These are phyloP conservation scores for Fraxinus xanthoxyloides DNA, from an alignment of 305 asterid genomes.

Conservation along the genomic window DNA sequence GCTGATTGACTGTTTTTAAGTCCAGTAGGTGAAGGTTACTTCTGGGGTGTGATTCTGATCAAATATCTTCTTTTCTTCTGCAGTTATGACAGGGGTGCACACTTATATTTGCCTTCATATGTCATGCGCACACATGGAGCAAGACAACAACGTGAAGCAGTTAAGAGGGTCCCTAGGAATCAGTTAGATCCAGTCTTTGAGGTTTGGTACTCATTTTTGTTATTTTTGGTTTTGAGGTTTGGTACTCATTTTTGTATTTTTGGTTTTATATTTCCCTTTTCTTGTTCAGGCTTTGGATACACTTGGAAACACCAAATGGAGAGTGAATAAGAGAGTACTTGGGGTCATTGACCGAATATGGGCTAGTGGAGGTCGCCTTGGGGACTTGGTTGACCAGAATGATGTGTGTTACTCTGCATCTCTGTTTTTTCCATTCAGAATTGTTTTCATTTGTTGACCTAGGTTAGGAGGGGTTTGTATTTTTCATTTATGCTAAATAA, in stretches of 20 bases:
- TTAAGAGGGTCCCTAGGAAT: conserved; percentile 58
- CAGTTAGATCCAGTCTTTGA: conserved; percentile 75
- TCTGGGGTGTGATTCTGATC: conserved; percentile 12
- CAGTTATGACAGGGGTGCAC: conserved; percentile 91
- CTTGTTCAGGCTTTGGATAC: conserved; percentile 81
- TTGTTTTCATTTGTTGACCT: conserved; percentile 9
- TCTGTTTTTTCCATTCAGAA: not conserved
- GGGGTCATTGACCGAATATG: conserved; percentile 76
- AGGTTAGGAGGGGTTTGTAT: conserved; percentile 1
- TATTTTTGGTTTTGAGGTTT: conserved; percentile 65
- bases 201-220: conserved; percentile 42
- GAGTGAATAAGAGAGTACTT: conserved; percentile 86
- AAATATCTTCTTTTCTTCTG: conserved; percentile 17
- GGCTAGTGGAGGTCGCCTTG: conserved; percentile 92
- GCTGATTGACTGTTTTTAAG: conserved; percentile 12
- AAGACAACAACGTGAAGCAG: conserved; percentile 81
- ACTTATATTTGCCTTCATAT: conserved; percentile 78
- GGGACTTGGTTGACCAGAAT: conserved; percentile 72
- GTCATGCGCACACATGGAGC: conserved; percentile 98
- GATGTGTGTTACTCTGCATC: conserved; percentile 58
- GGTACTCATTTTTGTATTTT: conserved; percentile 14
- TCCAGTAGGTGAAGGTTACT: conserved; percentile 8
- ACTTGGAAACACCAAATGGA: conserved; percentile 93
- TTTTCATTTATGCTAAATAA: not conserved
- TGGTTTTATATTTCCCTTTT: conserved; percentile 20